phyloP scores from a whole-genome alignment of 192 early-diverging fungal species.

The Coemansia sp. region DNA sequence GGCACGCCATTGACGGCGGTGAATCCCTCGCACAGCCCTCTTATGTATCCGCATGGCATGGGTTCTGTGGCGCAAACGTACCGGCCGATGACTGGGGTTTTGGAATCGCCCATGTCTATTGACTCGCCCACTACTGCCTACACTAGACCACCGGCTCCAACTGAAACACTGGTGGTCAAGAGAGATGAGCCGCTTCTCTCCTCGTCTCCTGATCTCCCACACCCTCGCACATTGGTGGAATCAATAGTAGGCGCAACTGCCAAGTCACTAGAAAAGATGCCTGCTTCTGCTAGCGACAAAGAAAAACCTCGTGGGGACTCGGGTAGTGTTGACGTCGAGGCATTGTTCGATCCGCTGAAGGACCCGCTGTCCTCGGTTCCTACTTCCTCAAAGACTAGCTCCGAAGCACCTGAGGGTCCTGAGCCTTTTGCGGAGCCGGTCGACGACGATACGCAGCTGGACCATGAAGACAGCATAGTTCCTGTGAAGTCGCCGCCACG shows the following conservation, averaged over 20 bases:
- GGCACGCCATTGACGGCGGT: background rate
- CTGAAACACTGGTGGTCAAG: background rate
- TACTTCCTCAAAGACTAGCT: background rate
- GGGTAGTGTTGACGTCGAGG: background rate
- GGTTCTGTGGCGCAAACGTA: background rate
- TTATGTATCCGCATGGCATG: background rate
- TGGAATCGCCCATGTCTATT: slow-evolving; percentile 11
- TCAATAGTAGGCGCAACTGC: background rate
- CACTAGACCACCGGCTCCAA: background rate
- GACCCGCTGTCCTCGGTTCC: slow-evolving; percentile 9
- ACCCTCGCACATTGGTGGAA: background rate
- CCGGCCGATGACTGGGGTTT: background rate
- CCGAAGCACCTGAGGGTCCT: too few species aligned
- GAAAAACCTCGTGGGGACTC: background rate
- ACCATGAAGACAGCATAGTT: background rate
- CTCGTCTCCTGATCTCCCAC: background rate
- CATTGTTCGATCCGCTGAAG: slow-evolving; percentile 8
- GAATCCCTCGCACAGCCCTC: background rate
- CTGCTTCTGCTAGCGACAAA: background rate
- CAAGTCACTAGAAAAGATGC: background rate
- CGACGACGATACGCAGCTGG: background rate
- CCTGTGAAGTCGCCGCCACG: slow-evolving; percentile 1
- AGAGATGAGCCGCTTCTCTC: background rate
- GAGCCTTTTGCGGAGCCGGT: background rate
- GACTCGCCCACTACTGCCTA: background rate